These are phyloP conservation scores for Fusarium miscanthi DNA, from an alignment of 2,329 filamentous ascomycete genomes.

Conservation along the genomic window DNA sequence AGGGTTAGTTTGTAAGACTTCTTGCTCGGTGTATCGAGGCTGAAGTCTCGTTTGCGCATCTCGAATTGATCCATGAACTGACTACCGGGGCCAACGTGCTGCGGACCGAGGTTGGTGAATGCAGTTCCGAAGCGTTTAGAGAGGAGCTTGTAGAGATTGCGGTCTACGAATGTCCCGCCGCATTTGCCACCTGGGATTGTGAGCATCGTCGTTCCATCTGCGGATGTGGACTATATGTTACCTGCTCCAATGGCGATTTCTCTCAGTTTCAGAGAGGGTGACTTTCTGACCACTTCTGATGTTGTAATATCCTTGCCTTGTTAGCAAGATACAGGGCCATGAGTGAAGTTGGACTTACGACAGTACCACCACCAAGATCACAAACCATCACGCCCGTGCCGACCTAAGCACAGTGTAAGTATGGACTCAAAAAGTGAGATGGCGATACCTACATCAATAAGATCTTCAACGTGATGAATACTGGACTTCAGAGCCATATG, in stretches of 20 bases:
- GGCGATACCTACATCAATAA: background rate
- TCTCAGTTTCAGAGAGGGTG: background rate
- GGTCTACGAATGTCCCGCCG: background rate
- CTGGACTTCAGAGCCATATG: background rate
- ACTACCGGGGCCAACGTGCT: background rate
- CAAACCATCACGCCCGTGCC: background rate
- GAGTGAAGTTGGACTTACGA: background rate
- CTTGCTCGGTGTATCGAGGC: background rate
- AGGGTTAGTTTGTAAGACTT: background rate
- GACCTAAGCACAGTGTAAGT: background rate
- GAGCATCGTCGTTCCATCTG: rapidly evolving
- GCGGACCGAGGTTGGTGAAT: background rate
- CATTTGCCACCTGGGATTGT: background rate
- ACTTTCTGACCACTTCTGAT: background rate
- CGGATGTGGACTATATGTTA: rapidly evolving
- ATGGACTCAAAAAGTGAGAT: rapidly evolving
- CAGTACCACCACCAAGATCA: background rate
- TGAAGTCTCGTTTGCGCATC: background rate
- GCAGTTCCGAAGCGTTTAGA: background rate
- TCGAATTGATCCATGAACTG: background rate
- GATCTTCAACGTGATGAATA: background rate
- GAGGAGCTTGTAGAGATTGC: background rate
- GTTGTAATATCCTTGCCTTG: background rate
- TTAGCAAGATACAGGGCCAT: rapidly evolving
- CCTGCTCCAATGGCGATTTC: background rate